A percentile compares a stretch with the other conserved stretches of the same genome.
Conservation (phyloP, 352 stramenopile genomes). For the Globisporangium cederbergense region DNA sequence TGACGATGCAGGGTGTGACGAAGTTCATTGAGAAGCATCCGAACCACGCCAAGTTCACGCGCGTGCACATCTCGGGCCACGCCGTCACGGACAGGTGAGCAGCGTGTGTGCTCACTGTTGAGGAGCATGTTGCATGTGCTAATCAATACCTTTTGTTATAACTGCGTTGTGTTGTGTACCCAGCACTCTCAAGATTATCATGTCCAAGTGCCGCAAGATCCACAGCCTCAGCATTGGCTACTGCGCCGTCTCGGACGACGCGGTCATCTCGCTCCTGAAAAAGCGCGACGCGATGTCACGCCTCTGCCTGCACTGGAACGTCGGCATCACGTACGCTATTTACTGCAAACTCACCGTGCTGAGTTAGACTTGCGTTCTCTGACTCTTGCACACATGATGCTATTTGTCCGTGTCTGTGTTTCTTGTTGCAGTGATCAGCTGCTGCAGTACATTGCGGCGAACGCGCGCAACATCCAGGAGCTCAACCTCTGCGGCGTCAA, state of each 20-base stretch:
- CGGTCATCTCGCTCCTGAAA: constrained; percentile 79
- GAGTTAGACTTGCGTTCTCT: constrained; percentile 7
- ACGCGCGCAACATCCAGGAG: constrained; percentile 79
- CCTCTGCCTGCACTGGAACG: constrained; percentile 84
- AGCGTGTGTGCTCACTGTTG: neutral
- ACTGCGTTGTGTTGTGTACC: neutral
- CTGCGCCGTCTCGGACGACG: constrained; percentile 81
- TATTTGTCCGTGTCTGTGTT: neutral
- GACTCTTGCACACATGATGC: neutral
- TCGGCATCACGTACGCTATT: constrained; percentile 73
- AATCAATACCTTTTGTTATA: neutral
- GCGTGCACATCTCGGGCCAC: constrained; percentile 83
- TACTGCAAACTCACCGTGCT: neutral
- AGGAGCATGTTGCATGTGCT: neutral
- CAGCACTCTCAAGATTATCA: constrained; percentile 85
- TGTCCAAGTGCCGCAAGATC: constrained; percentile 87
- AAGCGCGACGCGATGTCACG: constrained; percentile 78
- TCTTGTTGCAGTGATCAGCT: constrained; percentile 60
- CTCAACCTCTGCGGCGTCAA: constrained; percentile 88
- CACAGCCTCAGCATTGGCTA: constrained; percentile 86
- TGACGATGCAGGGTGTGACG: constrained; percentile 83
- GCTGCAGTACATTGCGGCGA: constrained; percentile 66
- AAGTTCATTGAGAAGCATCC: constrained; percentile 88
- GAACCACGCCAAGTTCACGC: constrained; percentile 88
- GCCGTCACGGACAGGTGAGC: constrained; percentile 75